These are phyloP conservation scores for Komagataella pastoris DNA, from an alignment of 805 yeast genomes.

Conservation along the genomic window DNA sequence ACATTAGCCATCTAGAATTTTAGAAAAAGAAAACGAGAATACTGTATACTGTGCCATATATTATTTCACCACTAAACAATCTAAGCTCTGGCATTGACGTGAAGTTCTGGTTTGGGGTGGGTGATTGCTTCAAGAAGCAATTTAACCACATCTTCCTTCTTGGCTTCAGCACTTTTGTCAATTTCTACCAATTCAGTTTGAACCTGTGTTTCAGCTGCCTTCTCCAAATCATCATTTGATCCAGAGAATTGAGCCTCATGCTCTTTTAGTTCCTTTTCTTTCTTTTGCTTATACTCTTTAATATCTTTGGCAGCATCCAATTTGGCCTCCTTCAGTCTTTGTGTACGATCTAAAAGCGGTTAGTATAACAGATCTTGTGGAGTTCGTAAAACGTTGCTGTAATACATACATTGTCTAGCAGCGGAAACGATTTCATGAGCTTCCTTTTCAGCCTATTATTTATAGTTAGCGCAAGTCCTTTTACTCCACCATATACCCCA, in stretches of 20 bases:
- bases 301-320: conserved; percentile 86
- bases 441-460: conserved; percentile 71
- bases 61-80: neutral
- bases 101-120: conserved; percentile 71
- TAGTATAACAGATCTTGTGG: neutral
- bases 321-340: conserved; percentile 86
- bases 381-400: conserved; percentile 1
- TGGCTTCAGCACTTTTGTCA: conserved; percentile 45
- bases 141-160: conserved; percentile 57
- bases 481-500: neutral
- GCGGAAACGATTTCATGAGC: conserved; percentile 93
- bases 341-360: conserved; percentile 47
- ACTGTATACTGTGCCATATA: neutral
- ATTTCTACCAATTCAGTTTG: conserved; percentile 26
- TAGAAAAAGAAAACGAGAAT: neutral
- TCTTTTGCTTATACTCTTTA: conserved; percentile 69
- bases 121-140: conserved; percentile 70
- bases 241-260: conserved; percentile 60
- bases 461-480: conserved; percentile 2
- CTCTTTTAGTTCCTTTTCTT: conserved; percentile 69
- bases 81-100: conserved; percentile 45
- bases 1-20: neutral
- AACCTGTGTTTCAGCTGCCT: conserved; percentile 4
- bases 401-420: conserved; percentile 68
- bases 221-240: conserved; percentile 33